A percentile compares a stretch with the other conserved stretches of the same genome.
Evolutionary conservation across 306 rosid species (phyloP).

Genomic region (Quercus rubra): DNA sequence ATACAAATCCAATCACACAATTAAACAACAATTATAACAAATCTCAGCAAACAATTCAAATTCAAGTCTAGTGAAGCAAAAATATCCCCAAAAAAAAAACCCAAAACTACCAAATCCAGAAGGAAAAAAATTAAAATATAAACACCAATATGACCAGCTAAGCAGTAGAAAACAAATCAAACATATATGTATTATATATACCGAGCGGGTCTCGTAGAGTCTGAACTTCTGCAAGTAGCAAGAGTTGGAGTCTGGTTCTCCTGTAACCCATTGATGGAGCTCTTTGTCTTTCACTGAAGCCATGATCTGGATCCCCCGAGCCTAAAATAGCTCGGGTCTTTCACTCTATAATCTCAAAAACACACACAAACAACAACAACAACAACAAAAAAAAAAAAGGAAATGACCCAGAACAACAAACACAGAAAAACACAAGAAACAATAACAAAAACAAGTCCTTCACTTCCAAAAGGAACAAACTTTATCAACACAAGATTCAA

Average conservation of each 20-base stretch:
- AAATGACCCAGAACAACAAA: neutral
- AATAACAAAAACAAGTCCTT: constrained; percentile 10
- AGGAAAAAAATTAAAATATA: neutral
- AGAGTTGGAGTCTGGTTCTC: constrained; percentile 40
- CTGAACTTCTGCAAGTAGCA: constrained; percentile 84
- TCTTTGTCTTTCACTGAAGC: constrained; percentile 39
- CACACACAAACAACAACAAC: constrained; percentile 9
- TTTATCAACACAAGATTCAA: constrained; percentile 31
- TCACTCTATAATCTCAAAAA: constrained; percentile 20
- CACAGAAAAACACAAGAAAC: neutral
- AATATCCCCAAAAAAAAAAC: neutral
- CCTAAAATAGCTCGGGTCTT: constrained; percentile 47
- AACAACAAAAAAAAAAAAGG: neutral
- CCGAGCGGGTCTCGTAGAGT: constrained; percentile 94
- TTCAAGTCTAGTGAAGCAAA: neutral
- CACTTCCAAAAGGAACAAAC: constrained; percentile 33
- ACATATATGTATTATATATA: constrained; percentile 16
- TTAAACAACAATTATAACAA: neutral
- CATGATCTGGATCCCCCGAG: constrained; percentile 70
- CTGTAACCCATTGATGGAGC: constrained; percentile 23
- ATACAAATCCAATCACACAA: neutral
- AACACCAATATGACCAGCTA: constrained; percentile 8
- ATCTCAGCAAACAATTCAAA: neutral
- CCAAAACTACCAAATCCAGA: neutral
- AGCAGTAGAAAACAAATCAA: constrained; percentile 1